phyloP scores from a whole-genome alignment of 768 basidiomycete genomes.

The Lactarius evosmus region DNA sequence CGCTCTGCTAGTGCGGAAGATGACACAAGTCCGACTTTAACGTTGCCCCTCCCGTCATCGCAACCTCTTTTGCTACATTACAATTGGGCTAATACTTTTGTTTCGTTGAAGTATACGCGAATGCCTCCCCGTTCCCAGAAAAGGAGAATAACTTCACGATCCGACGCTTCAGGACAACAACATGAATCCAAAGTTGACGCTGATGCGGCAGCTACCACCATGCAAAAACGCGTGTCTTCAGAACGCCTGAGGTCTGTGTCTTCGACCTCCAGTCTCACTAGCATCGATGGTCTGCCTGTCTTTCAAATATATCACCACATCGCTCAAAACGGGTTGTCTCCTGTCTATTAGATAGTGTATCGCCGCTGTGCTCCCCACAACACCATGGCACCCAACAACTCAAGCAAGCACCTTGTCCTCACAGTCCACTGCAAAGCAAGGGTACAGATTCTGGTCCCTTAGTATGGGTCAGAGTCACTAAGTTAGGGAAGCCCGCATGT shows the following conservation, averaged over 20 bases:
- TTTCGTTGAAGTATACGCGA: not conserved
- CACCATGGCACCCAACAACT: not conserved
- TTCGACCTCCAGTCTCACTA: conserved; percentile 8
- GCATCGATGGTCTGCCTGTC: conserved; percentile 12
- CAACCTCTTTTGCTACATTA: not conserved
- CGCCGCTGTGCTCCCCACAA: conserved; percentile 2
- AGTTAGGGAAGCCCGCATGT: conserved; percentile 36
- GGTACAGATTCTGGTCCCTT: conserved; percentile 11
- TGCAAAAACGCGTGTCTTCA: not conserved
- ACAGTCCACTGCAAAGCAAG: not conserved
- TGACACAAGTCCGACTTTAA: not conserved
- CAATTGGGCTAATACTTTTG: not conserved
- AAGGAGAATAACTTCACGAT: not conserved
- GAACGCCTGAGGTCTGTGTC: not conserved
- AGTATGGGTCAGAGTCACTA: conserved; percentile 48
- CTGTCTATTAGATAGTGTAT: conserved; percentile 5
- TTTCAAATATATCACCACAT: not conserved
- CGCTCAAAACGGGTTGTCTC: not conserved
- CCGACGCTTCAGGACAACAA: not conserved
- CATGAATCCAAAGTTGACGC: not conserved
- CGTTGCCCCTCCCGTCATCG: not conserved
- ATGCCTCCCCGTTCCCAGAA: conserved; percentile 8
- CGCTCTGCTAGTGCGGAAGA: not conserved
- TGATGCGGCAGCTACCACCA: not conserved
- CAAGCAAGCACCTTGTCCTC: not conserved